Percentiles rank a stretch among this genome's conserved stretches.
phyloP scores from a whole-genome alignment of 148 eudicot species.

The Spergularia marina region DNA sequence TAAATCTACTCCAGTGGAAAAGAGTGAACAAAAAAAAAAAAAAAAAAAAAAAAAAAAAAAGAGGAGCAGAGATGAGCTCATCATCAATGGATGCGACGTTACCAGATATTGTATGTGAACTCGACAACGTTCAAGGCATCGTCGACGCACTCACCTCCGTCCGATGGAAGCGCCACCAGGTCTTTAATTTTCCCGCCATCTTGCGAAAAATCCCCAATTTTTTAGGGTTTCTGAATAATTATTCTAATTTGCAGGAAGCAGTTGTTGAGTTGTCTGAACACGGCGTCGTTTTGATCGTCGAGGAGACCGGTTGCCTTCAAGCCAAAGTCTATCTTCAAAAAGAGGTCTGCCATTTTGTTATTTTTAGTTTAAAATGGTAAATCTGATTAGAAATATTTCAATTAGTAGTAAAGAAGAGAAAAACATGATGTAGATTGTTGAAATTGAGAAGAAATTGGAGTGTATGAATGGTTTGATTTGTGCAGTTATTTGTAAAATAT shows the following conservation, averaged over 20 bases:
- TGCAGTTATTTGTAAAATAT: slow-evolving; percentile 75
- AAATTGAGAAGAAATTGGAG: background rate
- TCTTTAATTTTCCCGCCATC: background rate
- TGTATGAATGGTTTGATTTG: background rate
- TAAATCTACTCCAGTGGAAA: too few relatives aligned
- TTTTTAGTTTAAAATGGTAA: too few relatives aligned
- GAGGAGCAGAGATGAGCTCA: slow-evolving; percentile 55
- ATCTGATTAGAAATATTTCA: background rate
- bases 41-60: background rate
- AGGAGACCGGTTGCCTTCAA: slow-evolving; percentile 88
- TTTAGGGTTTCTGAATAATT: slow-evolving; percentile 14
- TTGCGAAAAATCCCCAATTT: background rate
- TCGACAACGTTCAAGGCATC: slow-evolving; percentile 92
- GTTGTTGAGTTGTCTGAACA: slow-evolving; percentile 88
- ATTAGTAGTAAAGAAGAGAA: too few relatives aligned
- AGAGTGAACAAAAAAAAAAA: too few relatives aligned
- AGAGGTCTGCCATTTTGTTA: slow-evolving; percentile 80
- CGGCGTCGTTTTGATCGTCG: slow-evolving; percentile 83
- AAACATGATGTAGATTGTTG: too few relatives aligned
- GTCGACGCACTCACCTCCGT: slow-evolving; percentile 92
- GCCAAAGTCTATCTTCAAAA: slow-evolving; percentile 94
- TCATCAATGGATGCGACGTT: slow-evolving; percentile 46
- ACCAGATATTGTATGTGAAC: slow-evolving; percentile 62
- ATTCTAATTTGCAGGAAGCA: slow-evolving; percentile 49
- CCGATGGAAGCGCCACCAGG: slow-evolving; percentile 97